These are phyloP conservation scores for Russula foetens DNA, from an alignment of 768 basidiomycete genomes.

Conservation along the genomic window DNA sequence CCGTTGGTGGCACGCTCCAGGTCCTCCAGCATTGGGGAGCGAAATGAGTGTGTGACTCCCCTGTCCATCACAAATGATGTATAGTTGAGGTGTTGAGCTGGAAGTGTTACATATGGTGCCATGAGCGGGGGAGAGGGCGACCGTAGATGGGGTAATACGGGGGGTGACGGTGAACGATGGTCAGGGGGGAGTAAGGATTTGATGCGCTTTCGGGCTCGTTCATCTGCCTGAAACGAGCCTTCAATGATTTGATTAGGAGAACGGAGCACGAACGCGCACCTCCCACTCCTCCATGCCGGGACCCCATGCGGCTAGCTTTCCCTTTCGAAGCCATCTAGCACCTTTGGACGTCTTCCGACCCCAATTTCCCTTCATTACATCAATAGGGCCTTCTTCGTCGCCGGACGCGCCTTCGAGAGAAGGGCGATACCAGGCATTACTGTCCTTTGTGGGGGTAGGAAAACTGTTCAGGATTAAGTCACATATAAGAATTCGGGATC, in stretches of 20 bases:
- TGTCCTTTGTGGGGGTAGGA: constrained; percentile 44
- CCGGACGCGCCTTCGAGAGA: constrained; percentile 66
- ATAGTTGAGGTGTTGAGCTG: constrained; percentile 62
- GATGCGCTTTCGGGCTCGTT: constrained; percentile 75
- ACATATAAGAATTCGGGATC: neutral
- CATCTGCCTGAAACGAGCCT: constrained; percentile 50
- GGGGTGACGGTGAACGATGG: constrained; percentile 63
- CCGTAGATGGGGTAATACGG: constrained; percentile 64
- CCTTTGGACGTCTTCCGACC: constrained; percentile 68
- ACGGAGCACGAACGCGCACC: constrained; percentile 34
- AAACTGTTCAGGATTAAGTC: neutral
- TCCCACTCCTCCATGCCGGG: constrained; percentile 83
- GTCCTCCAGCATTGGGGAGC: constrained; percentile 68
- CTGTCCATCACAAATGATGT: constrained; percentile 84
- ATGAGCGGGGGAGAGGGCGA: constrained; percentile 73
- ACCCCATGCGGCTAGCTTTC: constrained; percentile 80
- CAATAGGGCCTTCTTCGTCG: constrained; percentile 39
- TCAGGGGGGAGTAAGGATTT: constrained; percentile 53
- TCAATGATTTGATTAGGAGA: constrained; percentile 13
- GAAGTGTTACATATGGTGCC: constrained; percentile 67
- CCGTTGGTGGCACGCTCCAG: constrained; percentile 76
- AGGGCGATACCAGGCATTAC: constrained; percentile 78
- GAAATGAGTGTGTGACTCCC: constrained; percentile 76
- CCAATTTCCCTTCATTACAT: constrained; percentile 66
- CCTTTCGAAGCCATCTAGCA: constrained; percentile 75